Evolutionary conservation across 352 stramenopile genomes (phyloP).

Genomic region (Globisporangium perplexum): DNA sequence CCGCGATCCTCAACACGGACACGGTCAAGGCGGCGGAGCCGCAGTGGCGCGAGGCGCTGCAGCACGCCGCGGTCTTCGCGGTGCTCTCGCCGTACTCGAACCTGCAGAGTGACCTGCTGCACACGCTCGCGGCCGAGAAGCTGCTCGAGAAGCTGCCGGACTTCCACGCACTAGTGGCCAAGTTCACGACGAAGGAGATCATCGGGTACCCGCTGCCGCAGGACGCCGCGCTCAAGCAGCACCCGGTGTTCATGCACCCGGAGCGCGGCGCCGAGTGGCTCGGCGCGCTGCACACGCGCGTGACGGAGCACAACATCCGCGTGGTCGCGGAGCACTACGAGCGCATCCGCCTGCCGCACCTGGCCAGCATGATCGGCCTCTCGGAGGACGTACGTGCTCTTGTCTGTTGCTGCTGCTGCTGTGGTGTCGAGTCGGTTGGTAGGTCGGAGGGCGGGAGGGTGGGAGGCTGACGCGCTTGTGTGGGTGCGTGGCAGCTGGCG

Average conservation of each 20-base stretch:
- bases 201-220: conserved; percentile 92
- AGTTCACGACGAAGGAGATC: conserved; percentile 97
- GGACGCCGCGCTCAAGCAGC: conserved; percentile 75
- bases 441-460: no score
- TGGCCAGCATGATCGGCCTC: conserved; percentile 94
- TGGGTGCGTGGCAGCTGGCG: conserved; percentile 35
- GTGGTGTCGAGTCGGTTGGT: no score
- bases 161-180: conserved; percentile 59
- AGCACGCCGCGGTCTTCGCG: conserved; percentile 76
- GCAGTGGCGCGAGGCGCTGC: conserved; percentile 63
- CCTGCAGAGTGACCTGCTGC: conserved; percentile 71
- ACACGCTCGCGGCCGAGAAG: conserved; percentile 60
- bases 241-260: conserved; percentile 80
- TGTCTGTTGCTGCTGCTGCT: neutral
- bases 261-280: conserved; percentile 81
- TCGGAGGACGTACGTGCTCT: conserved; percentile 69
- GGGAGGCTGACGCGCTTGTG: neutral
- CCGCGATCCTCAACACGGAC: conserved; percentile 78
- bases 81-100: conserved; percentile 74
- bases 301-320: conserved; percentile 98
- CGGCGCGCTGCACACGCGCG: conserved; percentile 86
- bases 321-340: conserved; percentile 94
- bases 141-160: conserved; percentile 55
- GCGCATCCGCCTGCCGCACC: conserved; percentile 89
- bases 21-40: conserved; percentile 62